These are phyloP conservation scores for Trametes elegans DNA, from an alignment of 768 basidiomycete species.

Conservation along the genomic window DNA sequence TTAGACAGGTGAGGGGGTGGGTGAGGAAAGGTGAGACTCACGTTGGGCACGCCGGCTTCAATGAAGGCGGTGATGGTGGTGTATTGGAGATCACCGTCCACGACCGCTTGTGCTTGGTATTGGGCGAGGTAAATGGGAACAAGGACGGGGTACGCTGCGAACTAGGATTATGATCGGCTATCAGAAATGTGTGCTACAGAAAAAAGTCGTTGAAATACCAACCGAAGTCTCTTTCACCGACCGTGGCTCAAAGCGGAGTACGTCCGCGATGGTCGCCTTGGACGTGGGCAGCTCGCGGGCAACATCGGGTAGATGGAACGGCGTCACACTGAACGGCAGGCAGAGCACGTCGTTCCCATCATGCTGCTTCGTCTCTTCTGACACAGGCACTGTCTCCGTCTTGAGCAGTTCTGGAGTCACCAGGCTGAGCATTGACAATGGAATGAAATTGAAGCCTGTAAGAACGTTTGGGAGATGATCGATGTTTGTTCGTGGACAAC, in stretches of 20 bases:
- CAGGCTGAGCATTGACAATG: constrained; percentile 45
- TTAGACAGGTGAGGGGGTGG: neutral
- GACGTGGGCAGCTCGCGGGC: constrained; percentile 34
- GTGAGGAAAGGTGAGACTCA: neutral
- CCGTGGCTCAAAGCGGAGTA: constrained; percentile 41
- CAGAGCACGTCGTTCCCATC: constrained; percentile 50
- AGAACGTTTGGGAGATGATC: neutral
- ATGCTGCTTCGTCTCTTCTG: constrained; percentile 44
- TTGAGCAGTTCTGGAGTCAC: constrained; percentile 28
- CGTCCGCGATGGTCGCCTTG: constrained; percentile 37
- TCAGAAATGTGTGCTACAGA: neutral
- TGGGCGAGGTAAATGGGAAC: constrained; percentile 62
- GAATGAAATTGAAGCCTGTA: constrained; percentile 43
- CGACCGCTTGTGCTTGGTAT: constrained; percentile 36
- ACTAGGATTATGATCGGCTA: constrained; percentile 31
- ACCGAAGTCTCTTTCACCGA: constrained; percentile 48
- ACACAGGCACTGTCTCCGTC: constrained; percentile 44
- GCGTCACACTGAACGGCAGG: constrained; percentile 54
- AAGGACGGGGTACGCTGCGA: constrained; percentile 60
- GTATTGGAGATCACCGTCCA: neutral
- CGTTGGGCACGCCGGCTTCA: constrained; percentile 1
- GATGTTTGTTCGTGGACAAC: too few species aligned
- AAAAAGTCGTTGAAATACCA: constrained; percentile 17
- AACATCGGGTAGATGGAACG: constrained; percentile 46
- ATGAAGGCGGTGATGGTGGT: constrained; percentile 5